phyloP scores from a whole-genome alignment of 1,139 yeast genomes.

The Debaryomyces fabryi region DNA sequence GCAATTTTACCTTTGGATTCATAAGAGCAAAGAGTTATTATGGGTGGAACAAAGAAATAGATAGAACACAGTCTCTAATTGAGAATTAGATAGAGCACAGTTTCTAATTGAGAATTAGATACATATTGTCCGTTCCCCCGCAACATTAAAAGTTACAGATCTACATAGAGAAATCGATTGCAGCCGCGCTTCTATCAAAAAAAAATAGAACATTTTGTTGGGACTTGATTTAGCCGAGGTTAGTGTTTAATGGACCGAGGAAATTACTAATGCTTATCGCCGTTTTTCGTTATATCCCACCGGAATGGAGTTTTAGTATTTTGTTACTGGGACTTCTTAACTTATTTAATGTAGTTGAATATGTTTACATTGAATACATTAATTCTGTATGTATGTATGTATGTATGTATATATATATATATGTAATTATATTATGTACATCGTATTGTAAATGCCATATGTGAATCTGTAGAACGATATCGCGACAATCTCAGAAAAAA shows the following conservation, averaged over 20 bases:
- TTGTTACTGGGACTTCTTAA: not conserved
- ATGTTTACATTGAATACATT: not conserved
- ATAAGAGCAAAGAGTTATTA: slow-evolving; percentile 49
- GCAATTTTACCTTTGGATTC: slow-evolving; percentile 49
- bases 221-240: not conserved
- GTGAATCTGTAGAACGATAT: not conserved
- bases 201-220: not conserved
- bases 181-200: not conserved
- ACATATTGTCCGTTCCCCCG: not conserved
- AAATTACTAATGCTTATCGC: not conserved
- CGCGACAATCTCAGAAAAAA: not conserved
- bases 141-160: not conserved
- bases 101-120: not conserved
- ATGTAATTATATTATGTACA: not conserved
- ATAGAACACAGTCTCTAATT: not conserved
- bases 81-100: not conserved
- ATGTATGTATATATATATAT: too few species aligned
- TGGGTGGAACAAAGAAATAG: slow-evolving; percentile 24
- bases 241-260: not conserved
- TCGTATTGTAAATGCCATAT: not conserved
- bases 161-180: not conserved
- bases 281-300: not conserved
- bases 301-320: not conserved
- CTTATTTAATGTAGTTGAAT: not conserved
- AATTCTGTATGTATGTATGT: not conserved